phyloP scores from a whole-genome alignment of 1,284 basidiomycete species.

The Sanghuangporus weigelae region DNA sequence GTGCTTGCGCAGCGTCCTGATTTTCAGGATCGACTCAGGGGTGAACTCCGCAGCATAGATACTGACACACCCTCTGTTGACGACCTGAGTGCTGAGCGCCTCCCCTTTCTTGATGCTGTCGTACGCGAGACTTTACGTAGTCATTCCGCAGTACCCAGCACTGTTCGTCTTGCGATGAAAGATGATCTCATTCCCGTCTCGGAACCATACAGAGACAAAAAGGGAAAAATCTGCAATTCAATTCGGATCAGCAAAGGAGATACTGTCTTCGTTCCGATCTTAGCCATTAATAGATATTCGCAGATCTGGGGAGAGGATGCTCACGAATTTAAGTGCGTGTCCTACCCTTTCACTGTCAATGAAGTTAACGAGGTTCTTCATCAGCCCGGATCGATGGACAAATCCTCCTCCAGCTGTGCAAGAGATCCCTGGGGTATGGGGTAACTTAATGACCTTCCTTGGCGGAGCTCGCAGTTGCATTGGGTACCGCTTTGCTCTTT shows the following conservation, averaged over 20 bases:
- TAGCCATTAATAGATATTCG: slow-evolving; percentile 31
- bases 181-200: slow-evolving; percentile 26
- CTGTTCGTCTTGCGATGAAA: slow-evolving; percentile 19
- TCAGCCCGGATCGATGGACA: slow-evolving; percentile 31
- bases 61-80: slow-evolving; percentile 26
- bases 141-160: slow-evolving; percentile 21
- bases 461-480: slow-evolving; percentile 28
- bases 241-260: slow-evolving; percentile 27
- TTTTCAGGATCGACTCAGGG: slow-evolving; percentile 62
- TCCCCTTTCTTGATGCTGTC: slow-evolving; percentile 31
- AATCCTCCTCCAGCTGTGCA: slow-evolving; percentile 19
- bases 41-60: slow-evolving; percentile 49
- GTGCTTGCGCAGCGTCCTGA: slow-evolving; percentile 50
- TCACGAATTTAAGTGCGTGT: slow-evolving; percentile 26
- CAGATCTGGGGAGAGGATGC: slow-evolving; percentile 41
- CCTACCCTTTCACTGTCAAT: background rate
- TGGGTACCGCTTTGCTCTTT: slow-evolving; percentile 41
- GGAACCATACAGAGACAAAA: slow-evolving; percentile 20
- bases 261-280: slow-evolving; percentile 27
- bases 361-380: slow-evolving; percentile 9
- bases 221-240: slow-evolving; percentile 19
- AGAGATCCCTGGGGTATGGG: slow-evolving; percentile 29
- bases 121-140: slow-evolving; percentile 26
- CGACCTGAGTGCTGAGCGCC: slow-evolving; percentile 24
- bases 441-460: slow-evolving; percentile 29